Percentiles rank a stretch among this genome's conserved stretches.
Evolutionary conservation across 83 land plant genomes (phyloP).

Genomic region (Picea abies): DNA sequence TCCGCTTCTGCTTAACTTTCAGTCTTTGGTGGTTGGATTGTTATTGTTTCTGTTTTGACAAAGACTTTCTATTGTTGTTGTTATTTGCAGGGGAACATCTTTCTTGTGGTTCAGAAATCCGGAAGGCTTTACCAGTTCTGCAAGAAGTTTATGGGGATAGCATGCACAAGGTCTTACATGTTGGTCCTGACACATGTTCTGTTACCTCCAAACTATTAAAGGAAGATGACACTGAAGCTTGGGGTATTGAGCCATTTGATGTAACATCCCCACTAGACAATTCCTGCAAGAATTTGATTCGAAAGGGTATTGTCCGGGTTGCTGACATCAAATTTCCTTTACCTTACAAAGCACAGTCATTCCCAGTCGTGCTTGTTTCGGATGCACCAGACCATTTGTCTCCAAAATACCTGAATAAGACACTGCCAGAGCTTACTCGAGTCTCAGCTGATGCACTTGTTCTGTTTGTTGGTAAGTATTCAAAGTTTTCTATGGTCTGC

Average conservation of each 20-base stretch:
- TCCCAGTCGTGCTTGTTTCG: too few species aligned
- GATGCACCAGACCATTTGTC: too few species aligned
- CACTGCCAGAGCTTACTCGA: conserved; percentile 76
- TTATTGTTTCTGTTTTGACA: neutral
- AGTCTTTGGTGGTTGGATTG: neutral
- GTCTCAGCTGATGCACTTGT: conserved; percentile 73
- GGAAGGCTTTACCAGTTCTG: conserved; percentile 51
- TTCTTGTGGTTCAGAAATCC: conserved; percentile 41
- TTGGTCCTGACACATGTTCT: conserved; percentile 76
- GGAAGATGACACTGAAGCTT: conserved; percentile 79
- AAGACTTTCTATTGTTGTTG: neutral
- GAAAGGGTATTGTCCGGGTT: too few species aligned
- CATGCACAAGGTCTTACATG: conserved; percentile 69
- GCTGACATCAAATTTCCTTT: too few species aligned
- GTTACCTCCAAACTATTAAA: conserved; percentile 67
- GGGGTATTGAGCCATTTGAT: conserved; percentile 89
- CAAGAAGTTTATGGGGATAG: conserved; percentile 67
- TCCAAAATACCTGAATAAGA: conserved; percentile 64
- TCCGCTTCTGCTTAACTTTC: neutral
- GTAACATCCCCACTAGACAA: conserved; percentile 36
- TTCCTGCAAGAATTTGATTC: too few species aligned
- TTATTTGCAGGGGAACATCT: conserved; percentile 29
- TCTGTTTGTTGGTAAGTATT: conserved; percentile 60
- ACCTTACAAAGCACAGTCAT: too few species aligned
- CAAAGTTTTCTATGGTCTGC: neutral